Evolutionary conservation across 2,329 filamentous ascomycete species (phyloP), one percentile per base, ranked within the genome.

Genomic region (Stachybotrys chartarum): DNA sequence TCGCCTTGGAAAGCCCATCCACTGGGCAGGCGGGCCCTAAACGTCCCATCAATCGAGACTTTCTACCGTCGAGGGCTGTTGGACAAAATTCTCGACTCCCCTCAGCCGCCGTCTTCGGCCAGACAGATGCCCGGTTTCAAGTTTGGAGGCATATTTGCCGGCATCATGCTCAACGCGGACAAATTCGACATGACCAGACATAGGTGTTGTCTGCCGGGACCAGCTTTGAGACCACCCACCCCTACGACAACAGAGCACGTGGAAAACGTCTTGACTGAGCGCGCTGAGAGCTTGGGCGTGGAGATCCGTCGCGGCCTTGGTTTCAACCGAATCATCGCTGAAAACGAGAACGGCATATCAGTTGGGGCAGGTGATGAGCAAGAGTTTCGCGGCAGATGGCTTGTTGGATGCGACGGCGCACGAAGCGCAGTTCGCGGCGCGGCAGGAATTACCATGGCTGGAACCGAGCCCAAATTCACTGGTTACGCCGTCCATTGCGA

Each of bases 371-470:
- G 51, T 10, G 48, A 52, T 1, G 30, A 50, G 30, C 49, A 63
- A 30, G 54, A 31, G 0, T 68, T 70, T 30, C 54, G 55, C 11
- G 63, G 57, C 6, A 63, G 64, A 30, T 76, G 73, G 68, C 66
- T 76, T 3, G 67, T 75, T 1, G 74, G 74, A 12, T 76, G 73
- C 54, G 75, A 77, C 56, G 73, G 73, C 16, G 73, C 71, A 4
- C 68, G 68, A 16, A 76, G 73, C 57, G 56, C 61, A 5, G 63
- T 75, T n/a, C 69, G 75, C 54, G 66, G 68, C 50, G 61, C 66
- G n/a, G 70, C 66, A 0, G 68, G 67, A 2, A 70, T 76, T 57
- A 60, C 64, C 1, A 71, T 74, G 55, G 59, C 61, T 32, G 72
- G 73, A 1, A 72, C 70, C 31, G 66, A 68, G 17, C 58, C 73